Percentiles rank a stretch among this genome's conserved stretches.
phyloP scores from a whole-genome alignment of 441 rosid genomes.

The Biscutella laevigata region DNA sequence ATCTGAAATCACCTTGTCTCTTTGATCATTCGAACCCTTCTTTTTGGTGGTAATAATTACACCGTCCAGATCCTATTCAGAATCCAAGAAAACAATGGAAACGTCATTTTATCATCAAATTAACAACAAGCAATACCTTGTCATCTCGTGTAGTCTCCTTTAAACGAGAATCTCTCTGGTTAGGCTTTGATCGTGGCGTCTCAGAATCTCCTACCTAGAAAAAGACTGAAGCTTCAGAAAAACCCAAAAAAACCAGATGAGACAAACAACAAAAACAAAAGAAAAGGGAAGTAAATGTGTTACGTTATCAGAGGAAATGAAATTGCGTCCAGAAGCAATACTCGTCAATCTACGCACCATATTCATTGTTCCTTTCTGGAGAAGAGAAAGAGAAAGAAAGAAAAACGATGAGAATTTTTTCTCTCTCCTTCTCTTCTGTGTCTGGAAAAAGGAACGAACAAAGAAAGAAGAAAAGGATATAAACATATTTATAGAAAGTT shows the following conservation, averaged over 20 bases:
- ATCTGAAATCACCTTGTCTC: conserved; percentile 7
- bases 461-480: too few species aligned
- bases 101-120: too few species aligned
- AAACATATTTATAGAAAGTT: too few species aligned
- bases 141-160: conserved; percentile 31
- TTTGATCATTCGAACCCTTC: conserved; percentile 58
- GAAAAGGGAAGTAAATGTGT: not conserved
- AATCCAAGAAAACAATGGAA: too few species aligned
- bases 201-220: conserved; percentile 60
- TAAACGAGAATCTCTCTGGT: conserved; percentile 29
- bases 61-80: conserved; percentile 55
- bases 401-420: too few species aligned
- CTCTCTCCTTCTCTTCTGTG: too few species aligned
- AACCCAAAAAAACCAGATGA: too few species aligned
- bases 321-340: conserved; percentile 46
- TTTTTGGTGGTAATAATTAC: conserved; percentile 56
- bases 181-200: conserved; percentile 59
- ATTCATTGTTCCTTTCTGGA: conserved; percentile 22
- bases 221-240: not conserved
- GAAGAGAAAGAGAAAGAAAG: not conserved
- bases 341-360: conserved; percentile 37
- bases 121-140: conserved; percentile 32
- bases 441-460: too few species aligned
- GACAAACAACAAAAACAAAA: not conserved
- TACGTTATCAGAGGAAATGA: conserved; percentile 70